Evolutionary conservation across 1,284 basidiomycete species (phyloP).

Genomic region (Cryptococcus jaspeensis): DNA sequence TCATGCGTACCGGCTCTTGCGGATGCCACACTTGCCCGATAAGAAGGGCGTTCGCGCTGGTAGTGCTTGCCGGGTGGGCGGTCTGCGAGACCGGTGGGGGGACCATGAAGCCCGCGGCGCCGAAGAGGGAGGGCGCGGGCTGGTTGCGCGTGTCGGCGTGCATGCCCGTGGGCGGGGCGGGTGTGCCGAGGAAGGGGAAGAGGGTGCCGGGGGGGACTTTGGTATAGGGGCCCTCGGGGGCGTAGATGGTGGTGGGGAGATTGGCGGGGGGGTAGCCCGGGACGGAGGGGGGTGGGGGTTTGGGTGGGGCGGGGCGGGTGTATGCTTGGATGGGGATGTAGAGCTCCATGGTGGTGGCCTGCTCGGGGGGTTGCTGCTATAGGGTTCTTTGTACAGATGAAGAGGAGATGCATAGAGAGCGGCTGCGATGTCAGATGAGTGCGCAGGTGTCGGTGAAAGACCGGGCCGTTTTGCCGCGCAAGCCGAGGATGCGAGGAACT

Average conservation of each 20-base stretch:
- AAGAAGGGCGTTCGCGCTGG: slow-evolving; percentile 34
- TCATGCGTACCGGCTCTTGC: slow-evolving; percentile 31
- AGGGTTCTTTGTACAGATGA: no score
- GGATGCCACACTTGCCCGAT: slow-evolving; percentile 47
- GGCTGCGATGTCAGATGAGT: no score
- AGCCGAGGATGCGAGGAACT: no score
- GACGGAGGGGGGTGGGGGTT: slow-evolving; percentile 39
- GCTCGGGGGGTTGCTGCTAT: not conserved
- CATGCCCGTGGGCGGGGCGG: slow-evolving; percentile 27
- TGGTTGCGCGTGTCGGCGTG: slow-evolving; percentile 14
- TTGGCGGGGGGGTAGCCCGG: slow-evolving; percentile 39
- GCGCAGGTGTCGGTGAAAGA: no score
- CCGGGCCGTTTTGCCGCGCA: no score
- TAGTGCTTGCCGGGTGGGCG: slow-evolving; percentile 23
- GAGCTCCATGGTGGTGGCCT: slow-evolving; percentile 15
- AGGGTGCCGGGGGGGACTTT: slow-evolving; percentile 17
- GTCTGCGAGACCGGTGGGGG: slow-evolving; percentile 10
- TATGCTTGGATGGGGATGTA: slow-evolving; percentile 16
- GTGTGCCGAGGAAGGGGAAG: slow-evolving; percentile 42
- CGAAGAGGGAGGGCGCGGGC: slow-evolving; percentile 6
- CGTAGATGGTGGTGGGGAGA: slow-evolving; percentile 38
- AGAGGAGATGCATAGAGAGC: no score
- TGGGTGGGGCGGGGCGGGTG: slow-evolving; percentile 18
- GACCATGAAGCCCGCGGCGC: slow-evolving; percentile 28
- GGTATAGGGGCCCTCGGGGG: slow-evolving; percentile 46